Evolutionary conservation across 192 early-diverging fungal species (phyloP), one percentile per base, ranked within the genome.

Genomic region (Geosiphon pyriformis): DNA sequence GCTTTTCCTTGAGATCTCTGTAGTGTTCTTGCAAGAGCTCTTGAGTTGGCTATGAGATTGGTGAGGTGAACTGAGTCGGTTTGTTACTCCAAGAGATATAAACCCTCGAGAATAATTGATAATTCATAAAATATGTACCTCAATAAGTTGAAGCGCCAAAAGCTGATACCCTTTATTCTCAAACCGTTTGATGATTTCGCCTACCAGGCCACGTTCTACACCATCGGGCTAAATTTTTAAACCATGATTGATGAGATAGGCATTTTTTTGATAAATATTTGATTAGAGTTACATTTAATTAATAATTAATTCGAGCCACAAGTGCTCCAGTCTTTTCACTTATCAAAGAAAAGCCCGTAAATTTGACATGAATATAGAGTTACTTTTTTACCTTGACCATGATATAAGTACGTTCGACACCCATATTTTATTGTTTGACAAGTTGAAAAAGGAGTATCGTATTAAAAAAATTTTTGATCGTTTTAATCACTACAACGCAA

Each of bases 141-240:
- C 65, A 30, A 86, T 23, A 30, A 92, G 80, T 85, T 95, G 82
- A 72, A 96, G 81, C 42, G 87, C 94, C 53, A 85, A 68, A 73
- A 96, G 87, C 83, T 94, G 85, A 88, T 85, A 96, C 46, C 94
- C 94, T 71, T 87, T 87, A 48, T 80, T 58, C 83, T 95, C 94
- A 82, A 96, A 96, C 65, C 94, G 89, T 79, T 89, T 88, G 78
- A 96, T 84, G 77, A 95, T 92, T 77, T 92, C 92, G 68, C 93
- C 93, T 65, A 94, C 90, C 74, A 95, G 87, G 61, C 94, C 91
- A 73, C 87, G 83, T 74, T 85, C 82, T 60, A 88, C 85, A 55
- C 83, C 85, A 57, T 73, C 75, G 48, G 66, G 57, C 53, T 72
- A 42, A 20, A 12, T 20, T 47, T 30, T 4, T 30, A 46, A 47